A percentile compares a stretch with the other conserved stretches of the same genome.
phyloP scores from a whole-genome alignment of 371 early-diverging fungal genomes.

The Rhizopus sp. region DNA sequence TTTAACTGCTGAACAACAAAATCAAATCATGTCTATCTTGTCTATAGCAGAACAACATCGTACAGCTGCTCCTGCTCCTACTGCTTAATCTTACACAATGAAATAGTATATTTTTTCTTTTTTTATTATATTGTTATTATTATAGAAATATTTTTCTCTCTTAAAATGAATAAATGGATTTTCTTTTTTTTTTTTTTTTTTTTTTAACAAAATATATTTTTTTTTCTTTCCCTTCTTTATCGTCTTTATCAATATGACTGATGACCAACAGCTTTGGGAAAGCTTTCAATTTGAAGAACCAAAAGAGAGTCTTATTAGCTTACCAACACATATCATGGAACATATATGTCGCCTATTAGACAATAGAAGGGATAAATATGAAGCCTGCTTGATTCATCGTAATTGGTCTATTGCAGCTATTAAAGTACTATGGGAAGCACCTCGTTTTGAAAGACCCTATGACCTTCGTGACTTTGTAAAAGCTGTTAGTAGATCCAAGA shows the following conservation, averaged over 20 bases:
- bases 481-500: constrained; percentile 9
- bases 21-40: constrained; percentile 45
- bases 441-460: constrained; percentile 24
- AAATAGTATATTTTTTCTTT: not conserved
- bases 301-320: not conserved
- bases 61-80: constrained; percentile 15
- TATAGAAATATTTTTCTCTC: not conserved
- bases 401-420: constrained; percentile 37
- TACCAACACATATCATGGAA: constrained; percentile 31
- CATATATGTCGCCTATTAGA: constrained; percentile 35
- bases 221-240: too few relatives aligned
- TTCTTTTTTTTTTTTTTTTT: too few relatives aligned
- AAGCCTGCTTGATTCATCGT: constrained; percentile 31
- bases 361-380: constrained; percentile 26
- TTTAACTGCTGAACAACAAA: constrained; percentile 51
- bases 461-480: constrained; percentile 24
- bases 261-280: constrained; percentile 7
- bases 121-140: constrained; percentile 4
- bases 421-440: constrained; percentile 38
- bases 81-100: not conserved
- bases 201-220: too few relatives aligned
- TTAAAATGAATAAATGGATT: not conserved
- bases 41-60: constrained; percentile 46
- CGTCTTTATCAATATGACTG: not conserved
- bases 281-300: constrained; percentile 23